Base-by-base conservation (phyloP, 768 basidiomycete species). In the Suillus bovinus region DNA sequence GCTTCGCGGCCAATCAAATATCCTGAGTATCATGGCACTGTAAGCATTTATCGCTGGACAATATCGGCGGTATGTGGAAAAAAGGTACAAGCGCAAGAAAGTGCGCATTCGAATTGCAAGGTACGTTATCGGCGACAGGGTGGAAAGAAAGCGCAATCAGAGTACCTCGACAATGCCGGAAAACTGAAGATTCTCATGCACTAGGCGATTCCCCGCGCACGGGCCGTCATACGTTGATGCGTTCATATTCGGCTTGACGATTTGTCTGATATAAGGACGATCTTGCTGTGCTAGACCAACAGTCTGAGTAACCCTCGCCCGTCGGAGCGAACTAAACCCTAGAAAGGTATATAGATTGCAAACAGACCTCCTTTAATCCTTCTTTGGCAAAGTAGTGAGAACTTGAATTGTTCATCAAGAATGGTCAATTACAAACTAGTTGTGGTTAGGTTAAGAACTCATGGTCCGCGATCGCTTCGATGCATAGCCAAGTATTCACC, bases 101-200 rank as follows among this genome's bases (percentile, higher is more conserved):
- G 42, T 54, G 20, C 16, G 9, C 36, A 55, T 13, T 24, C 24
- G 39, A 56, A 27, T 56, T 27, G 24, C 2, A 38, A 56, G 36
- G 38, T 56, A 56, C 55, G 27, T 56, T 56, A 20, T 39, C 55
- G 55, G 55, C 55, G 38, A 17, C 38, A 56, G 55, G 55, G 55
- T 56, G 55, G 55, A 39, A 27, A 27, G 36, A 55, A 56, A 27
- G 24, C 24, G 27, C 38, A 56, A 56, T 56, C 55, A 29, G 14
- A 16, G 34, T 56, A 20, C 55, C 55, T 56, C 36, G 16, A 55
- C 36, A 24, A 50, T 55, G 38, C 36, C 44, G 11, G 22, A 46
- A 41, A 39, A 52, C 11, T 52, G 10, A 27, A 13, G 55, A 56
- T 56, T 56, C 55, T 56, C 55, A 56, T 39, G 55, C 17, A 11